Evolutionary conservation across 345 rosid genomes (phyloP), one percentile per base, ranked within the genome.

Genomic region (Turnera subulata): DNA sequence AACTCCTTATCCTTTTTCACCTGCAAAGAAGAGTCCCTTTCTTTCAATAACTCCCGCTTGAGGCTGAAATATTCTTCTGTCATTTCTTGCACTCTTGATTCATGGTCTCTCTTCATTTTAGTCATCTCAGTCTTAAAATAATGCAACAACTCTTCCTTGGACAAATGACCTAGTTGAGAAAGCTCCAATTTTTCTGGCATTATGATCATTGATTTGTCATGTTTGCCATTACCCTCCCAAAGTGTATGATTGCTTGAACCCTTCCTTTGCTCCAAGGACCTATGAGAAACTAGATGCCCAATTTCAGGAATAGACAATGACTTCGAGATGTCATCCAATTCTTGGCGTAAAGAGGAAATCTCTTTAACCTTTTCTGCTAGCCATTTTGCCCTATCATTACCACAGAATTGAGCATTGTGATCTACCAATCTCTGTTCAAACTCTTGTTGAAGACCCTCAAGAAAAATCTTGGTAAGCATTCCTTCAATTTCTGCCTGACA

Each of bases 41-140:
- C 95, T 37, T 40, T 90, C 64, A 84, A 69, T 66, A 73, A 70
- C 65, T 74, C 82, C 65, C 94, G 74, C 75, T 66, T 85, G 51
- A 79, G 78, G 53, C 58, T 73, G 73, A 82, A 93, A 55, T 53
- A 57, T 39, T 80, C 64, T 59, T 93, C 99, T 20, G 96, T 89
- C 68, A 75, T 59, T 37, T 77, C 66, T 47, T 73, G 85, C 70
- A 85, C 73, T 50, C 63, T 32, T 39, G 73, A 77, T 55, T 89
- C 97, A 63, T 83, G 83, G 69, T 77, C 56, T 71, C 86, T 84
- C 79, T 87, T 93, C 95, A 89, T 84, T 78, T 82, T 77, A 52
- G 62, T 77, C 87, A 93, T 83, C 81, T 87, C 96, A n/a, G 47
- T 33, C 73, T 80, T 89, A 50, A 80, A 77, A 79, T 80, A 75